phyloP scores from a whole-genome alignment of 192 early-diverging fungal species.

The Gonapodya prolifera region DNA sequence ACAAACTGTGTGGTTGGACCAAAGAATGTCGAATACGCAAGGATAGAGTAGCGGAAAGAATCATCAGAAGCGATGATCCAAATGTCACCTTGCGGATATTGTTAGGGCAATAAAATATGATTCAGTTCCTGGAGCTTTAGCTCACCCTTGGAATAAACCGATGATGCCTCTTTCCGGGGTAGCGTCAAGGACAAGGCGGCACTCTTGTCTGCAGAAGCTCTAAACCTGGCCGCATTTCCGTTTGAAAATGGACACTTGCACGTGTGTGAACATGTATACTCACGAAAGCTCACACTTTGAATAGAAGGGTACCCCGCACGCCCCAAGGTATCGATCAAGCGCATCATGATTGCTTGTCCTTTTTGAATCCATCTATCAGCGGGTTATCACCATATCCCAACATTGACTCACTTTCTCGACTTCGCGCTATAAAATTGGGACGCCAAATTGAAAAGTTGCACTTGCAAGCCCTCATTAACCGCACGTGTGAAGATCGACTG shows the following conservation, averaged over 20 bases:
- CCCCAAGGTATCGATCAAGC: neutral
- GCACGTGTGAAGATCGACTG: neutral
- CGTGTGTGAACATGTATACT: neutral
- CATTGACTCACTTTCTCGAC: neutral
- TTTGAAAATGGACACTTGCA: neutral
- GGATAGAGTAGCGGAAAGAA: neutral
- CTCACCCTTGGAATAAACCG: neutral
- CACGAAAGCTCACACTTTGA: neutral
- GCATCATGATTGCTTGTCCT: too few relatives aligned
- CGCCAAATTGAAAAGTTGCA: neutral
- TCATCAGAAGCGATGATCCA: neutral
- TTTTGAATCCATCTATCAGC: too few relatives aligned
- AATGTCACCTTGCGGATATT: neutral
- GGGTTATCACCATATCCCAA: too few relatives aligned
- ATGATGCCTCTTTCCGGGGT: neutral
- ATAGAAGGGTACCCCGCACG: neutral
- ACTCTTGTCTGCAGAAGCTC: neutral
- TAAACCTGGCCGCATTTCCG: neutral
- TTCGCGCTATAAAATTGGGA: neutral
- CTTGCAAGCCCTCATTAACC: neutral
- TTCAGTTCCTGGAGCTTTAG: neutral
- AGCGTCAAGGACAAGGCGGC: neutral
- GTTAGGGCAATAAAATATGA: neutral
- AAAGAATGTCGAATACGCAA: neutral
- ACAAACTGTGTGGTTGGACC: neutral